A percentile compares a stretch with the other conserved stretches of the same genome.
phyloP scores from a whole-genome alignment of 768 basidiomycete genomes.

The Pholiota conissans region DNA sequence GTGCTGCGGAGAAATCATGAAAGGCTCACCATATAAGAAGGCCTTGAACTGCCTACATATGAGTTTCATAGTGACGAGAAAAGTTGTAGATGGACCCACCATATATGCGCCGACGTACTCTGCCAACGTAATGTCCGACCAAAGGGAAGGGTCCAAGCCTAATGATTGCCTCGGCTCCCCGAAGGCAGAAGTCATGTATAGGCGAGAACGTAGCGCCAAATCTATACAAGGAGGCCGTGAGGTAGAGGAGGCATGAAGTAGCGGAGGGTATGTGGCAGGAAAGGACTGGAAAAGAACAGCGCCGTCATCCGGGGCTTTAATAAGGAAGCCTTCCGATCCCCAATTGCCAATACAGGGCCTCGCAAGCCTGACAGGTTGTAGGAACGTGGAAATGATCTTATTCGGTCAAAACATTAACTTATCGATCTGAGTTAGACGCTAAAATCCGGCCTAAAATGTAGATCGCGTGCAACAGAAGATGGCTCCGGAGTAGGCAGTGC shows the following conservation, averaged over 20 bases:
- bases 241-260: not conserved
- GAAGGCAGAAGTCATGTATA: constrained; percentile 2
- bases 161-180: constrained; percentile 3
- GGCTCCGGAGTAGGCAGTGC: not conserved
- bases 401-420: constrained; percentile 1
- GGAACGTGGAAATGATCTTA: constrained; percentile 9
- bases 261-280: not conserved
- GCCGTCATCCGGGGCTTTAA: constrained; percentile 10
- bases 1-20: not conserved
- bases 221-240: constrained; percentile 5
- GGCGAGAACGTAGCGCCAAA: not conserved
- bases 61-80: not conserved
- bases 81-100: constrained; percentile 1
- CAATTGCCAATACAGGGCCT: constrained; percentile 3
- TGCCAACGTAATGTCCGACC: constrained; percentile 3
- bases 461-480: constrained; percentile 5
- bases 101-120: constrained; percentile 15
- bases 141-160: constrained; percentile 3
- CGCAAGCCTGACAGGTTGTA: constrained; percentile 11
- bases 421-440: constrained; percentile 4
- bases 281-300: constrained; percentile 1
- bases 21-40: constrained; percentile 18
- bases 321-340: constrained; percentile 11
- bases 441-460: not conserved
- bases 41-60: constrained; percentile 13